Conservation (phyloP, 2,329 filamentous ascomycete species). For the Thelonectria rubi region DNA sequence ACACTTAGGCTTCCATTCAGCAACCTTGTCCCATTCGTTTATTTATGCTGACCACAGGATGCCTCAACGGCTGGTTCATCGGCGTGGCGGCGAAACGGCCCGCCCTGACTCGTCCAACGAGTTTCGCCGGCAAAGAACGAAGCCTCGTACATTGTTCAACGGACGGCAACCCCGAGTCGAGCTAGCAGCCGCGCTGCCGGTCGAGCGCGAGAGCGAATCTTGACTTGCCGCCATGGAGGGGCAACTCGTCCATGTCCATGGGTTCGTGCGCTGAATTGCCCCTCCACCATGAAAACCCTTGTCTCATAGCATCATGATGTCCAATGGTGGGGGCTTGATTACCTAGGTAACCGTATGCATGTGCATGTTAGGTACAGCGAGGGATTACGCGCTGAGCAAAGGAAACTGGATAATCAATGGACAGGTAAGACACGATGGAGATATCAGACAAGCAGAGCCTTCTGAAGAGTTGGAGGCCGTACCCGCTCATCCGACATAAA, state of each 20-base stretch:
- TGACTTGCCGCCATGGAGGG: conserved; percentile 16
- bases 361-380: no score
- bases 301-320: conserved; percentile 15
- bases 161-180: conserved; percentile 19
- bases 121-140: neutral
- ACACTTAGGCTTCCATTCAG: no score
- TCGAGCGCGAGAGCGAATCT: conserved; percentile 5
- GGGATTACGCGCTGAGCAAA: no score
- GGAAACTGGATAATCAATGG: no score
- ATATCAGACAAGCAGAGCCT: no score
- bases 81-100: conserved; percentile 9
- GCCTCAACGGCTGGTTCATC: neutral
- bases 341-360: conserved; percentile 1
- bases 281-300: conserved; percentile 16
- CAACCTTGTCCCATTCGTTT: no score
- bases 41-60: no score
- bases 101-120: conserved; percentile 20
- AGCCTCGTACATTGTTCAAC: neutral
- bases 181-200: conserved; percentile 6
- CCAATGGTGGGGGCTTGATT: conserved; percentile 3
- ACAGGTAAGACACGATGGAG: no score
- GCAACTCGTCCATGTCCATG: neutral
- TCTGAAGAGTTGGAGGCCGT: no score
- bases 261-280: conserved; percentile 10
- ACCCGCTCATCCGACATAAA: no score